A percentile compares a stretch with the other conserved stretches of the same genome.
These are phyloP conservation scores for Crepidotus variabilis DNA, from an alignment of 768 basidiomycete genomes.

Conservation along the genomic window DNA sequence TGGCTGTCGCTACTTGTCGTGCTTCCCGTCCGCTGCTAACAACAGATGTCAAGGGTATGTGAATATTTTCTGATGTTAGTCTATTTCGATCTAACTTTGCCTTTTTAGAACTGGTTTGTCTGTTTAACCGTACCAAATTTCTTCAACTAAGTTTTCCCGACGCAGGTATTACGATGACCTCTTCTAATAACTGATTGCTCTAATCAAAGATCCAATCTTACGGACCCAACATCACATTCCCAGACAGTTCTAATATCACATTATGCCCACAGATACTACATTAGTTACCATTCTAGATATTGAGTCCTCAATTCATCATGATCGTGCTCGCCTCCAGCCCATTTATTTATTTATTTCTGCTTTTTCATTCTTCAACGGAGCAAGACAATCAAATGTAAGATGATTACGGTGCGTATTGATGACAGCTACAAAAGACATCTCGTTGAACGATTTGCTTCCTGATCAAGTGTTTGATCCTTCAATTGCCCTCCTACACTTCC, in stretches of 20 bases:
- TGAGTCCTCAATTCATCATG: too few relatives aligned
- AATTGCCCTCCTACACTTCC: too few relatives aligned
- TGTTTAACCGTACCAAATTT: neutral
- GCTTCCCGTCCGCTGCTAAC: conserved; percentile 75
- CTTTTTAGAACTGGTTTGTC: conserved; percentile 30
- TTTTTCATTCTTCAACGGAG: too few relatives aligned
- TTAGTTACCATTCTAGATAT: neutral
- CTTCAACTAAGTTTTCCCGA: neutral
- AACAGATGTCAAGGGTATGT: conserved; percentile 61
- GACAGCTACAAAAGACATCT: too few relatives aligned
- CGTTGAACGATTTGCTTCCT: too few relatives aligned
- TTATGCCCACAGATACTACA: neutral
- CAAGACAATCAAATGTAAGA: too few relatives aligned
- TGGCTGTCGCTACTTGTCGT: conserved; percentile 88
- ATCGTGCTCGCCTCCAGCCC: too few relatives aligned
- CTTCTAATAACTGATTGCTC: neutral
- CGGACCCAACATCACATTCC: neutral
- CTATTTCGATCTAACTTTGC: conserved; percentile 1
- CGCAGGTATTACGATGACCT: conserved; percentile 2
- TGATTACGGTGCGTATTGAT: too few relatives aligned
- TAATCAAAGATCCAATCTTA: too few relatives aligned
- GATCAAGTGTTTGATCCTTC: too few relatives aligned
- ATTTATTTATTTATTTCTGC: too few relatives aligned
- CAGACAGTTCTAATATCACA: neutral
- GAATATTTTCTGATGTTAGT: neutral